Base-by-base conservation (phyloP, 371 early-diverging fungal genomes). In the Chytridium lagenaria region DNA sequence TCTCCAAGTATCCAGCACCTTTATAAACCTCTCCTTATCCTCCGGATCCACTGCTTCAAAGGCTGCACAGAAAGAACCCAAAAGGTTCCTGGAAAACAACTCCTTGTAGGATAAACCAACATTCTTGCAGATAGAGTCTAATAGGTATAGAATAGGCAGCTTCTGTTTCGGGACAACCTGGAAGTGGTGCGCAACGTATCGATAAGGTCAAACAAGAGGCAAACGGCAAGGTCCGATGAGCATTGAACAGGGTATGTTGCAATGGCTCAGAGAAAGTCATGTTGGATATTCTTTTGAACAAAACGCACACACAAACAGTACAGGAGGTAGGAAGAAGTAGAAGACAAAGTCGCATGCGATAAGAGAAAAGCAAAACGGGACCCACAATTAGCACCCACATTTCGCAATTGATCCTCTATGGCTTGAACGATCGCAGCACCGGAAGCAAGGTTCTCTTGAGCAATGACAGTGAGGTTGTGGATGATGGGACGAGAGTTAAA, bases 41-140 rank as follows among this genome's bases (percentile, higher is more conserved):
- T 78, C 77, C 1, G 81, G 75, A 65, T 90, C 90, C 10, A 92
- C 91, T 12, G 86, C 77, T 23, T 87, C 83, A 76, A 90, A 96
- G 50, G 94, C 91, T 64, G 88, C 89, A 67, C 90, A 68, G 75
- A 92, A 97, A 12, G 87, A 80, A 39, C 76, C 82, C 33, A 84
- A 88, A 74, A 97, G 86, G 65, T 92, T 89, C 34, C 88, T 83
- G 33, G 86, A 84, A 81, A 97, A 94, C 36, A 89, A 79, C 22
- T 78, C 73, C 12, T 91, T 77, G 81, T 94, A 97, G 28, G 83
- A 83, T 26, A 86, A 90, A 26, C 95, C 95, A 36, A 94, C 90
- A 80, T 94, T 94, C 84, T 97, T 97, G 80, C 89, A 87, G 30
- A 97, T 95, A 39, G 96, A 96, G 83, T 97, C 97, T 70, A 97